Evolutionary conservation across 2,329 filamentous ascomycete genomes (phyloP).

Genomic region (Colletotrichum filicis): DNA sequence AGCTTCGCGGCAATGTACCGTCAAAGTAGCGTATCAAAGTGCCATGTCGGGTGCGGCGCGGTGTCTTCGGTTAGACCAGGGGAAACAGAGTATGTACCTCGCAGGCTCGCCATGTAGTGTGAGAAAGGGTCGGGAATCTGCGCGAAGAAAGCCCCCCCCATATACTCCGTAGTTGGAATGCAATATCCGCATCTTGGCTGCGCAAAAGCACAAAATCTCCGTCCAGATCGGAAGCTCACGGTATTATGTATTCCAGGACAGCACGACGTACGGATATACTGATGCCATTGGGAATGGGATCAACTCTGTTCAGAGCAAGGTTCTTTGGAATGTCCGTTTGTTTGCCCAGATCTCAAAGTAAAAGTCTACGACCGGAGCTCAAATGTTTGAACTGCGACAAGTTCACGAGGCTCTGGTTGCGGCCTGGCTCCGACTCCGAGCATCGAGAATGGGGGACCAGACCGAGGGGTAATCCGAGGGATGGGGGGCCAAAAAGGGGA

Average conservation of each 20-base stretch:
- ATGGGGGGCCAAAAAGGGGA: neutral
- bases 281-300: too few relatives aligned
- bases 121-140: neutral
- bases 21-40: neutral
- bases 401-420: neutral
- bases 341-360: neutral
- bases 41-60: neutral
- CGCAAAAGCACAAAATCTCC: neutral
- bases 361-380: neutral
- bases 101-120: neutral
- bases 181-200: conserved; percentile 9
- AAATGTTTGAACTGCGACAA: neutral
- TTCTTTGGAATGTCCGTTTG: neutral
- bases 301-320: neutral
- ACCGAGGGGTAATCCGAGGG: neutral
- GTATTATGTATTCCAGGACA: too few relatives aligned
- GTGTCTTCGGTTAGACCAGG: neutral
- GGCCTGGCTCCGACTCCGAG: neutral
- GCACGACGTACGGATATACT: too few relatives aligned
- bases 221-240: neutral
- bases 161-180: neutral
- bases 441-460: neutral
- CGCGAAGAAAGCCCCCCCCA: neutral
- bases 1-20: neutral
- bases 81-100: neutral